Conservation (phyloP, 83 land plant species). For the Thuja plicata region DNA sequence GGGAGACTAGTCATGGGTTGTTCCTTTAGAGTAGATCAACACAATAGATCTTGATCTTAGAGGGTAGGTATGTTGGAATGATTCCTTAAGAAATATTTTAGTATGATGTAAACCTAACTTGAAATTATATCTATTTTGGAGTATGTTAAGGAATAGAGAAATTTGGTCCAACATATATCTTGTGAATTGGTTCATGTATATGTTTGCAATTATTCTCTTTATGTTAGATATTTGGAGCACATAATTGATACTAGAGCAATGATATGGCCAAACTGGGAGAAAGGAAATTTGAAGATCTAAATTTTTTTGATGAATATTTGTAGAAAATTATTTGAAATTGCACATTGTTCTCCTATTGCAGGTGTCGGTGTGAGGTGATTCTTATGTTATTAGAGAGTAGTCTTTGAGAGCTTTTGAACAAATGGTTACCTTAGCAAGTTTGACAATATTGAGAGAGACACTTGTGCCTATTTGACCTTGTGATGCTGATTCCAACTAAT, state of each 20-base stretch:
- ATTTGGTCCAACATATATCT: background rate
- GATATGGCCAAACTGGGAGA: background rate
- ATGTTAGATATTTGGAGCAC: background rate
- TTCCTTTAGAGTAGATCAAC: background rate
- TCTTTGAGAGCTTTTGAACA: too few species aligned
- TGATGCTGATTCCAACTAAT: background rate
- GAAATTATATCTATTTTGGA: background rate
- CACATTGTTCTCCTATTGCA: background rate
- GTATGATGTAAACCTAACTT: background rate
- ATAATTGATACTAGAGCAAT: background rate
- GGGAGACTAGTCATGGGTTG: background rate
- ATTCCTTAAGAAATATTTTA: background rate
- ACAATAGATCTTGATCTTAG: background rate
- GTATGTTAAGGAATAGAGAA: background rate
- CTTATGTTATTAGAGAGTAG: too few species aligned
- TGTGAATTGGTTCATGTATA: too few species aligned
- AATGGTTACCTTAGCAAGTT: too few species aligned
- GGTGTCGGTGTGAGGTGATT: background rate
- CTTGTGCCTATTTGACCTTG: background rate
- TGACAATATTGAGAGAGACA: too few species aligned
- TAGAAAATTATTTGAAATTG: too few species aligned
- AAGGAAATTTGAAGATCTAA: too few species aligned
- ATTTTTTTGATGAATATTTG: too few species aligned
- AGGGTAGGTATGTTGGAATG: background rate
- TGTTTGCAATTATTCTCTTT: background rate